Evolutionary conservation across 306 rosid species (phyloP), one percentile per base, ranked within the genome.

Genomic region (Trifolium dubium): DNA sequence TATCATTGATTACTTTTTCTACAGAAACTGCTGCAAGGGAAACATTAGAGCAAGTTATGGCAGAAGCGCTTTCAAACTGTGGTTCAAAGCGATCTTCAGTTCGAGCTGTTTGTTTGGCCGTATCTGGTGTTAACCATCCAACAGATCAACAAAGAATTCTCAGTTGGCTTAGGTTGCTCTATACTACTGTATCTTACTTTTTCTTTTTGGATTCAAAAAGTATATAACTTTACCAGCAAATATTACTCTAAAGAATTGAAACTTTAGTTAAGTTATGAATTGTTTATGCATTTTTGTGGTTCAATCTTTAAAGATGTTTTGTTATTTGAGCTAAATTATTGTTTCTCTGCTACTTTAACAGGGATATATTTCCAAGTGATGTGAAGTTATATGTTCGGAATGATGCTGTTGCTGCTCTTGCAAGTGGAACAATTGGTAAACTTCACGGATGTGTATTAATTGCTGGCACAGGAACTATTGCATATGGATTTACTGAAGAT

Each of bases 341-440:
- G 66, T 61, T 79, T 79, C 67, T 51, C 46, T 62, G 28, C 43
- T 75, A 46, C 44, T 30, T 32, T 14, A 73, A 76, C 85, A 93
- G 98, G 86, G 96, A 83, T 54, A 84, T 93, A 64, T 85, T 93
- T 77, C 97, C 98, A 65, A 71, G 81, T 76, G 83, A 93, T 3
- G 97, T 88, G 73, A 86, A 83, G 73, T 76, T 93, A 63, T 88
- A 89, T 85, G 98, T 93, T 85, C 88, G 80, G 79, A 93, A 93
- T 76, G 98, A 93, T 83, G 97, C 98, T 55, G 91, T 93, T 80
- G 98, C 98, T 46, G 98, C 98, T 71, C 83, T 93, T 51, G 90
- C 98, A 7, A 89, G 98, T 77, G 98, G 98, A 46, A 93, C 98
- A 60, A 74, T 86, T 76, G 98, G 98, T 8, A 93, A 85, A 74